A percentile compares a stretch with the other conserved stretches of the same genome.
These are phyloP conservation scores for Chlorella variabilis DNA, from an alignment of 163 green algal genomes.

Conservation along the genomic window DNA sequence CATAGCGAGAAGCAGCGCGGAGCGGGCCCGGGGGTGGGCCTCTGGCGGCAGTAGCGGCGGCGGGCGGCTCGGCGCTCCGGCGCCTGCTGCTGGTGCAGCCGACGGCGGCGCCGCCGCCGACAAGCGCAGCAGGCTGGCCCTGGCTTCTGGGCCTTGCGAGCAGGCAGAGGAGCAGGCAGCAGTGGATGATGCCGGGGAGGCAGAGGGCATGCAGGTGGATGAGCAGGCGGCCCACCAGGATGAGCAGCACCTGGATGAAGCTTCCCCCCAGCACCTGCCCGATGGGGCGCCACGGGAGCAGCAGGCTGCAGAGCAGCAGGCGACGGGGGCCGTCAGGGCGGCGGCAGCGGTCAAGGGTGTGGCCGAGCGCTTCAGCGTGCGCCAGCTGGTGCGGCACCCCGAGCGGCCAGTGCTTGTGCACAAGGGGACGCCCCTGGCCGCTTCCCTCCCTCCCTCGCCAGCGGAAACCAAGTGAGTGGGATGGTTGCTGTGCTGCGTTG, in stretches of 20 bases:
- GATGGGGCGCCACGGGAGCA: not conserved
- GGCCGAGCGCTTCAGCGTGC: conserved; percentile 48
- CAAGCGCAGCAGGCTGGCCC: conserved; percentile 24
- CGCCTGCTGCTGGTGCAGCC: not conserved
- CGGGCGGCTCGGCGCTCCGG: not conserved
- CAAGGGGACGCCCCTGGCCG: conserved; percentile 48
- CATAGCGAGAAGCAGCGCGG: conserved; percentile 5
- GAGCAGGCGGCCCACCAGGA: not conserved
- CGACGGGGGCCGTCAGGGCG: not conserved
- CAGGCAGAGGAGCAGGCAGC: not conserved
- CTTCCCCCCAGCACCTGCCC: not conserved
- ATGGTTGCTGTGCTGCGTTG: conserved; percentile 53
- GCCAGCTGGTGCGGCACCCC: conserved; percentile 46
- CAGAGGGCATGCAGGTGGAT: conserved; percentile 14
- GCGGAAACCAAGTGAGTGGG: conserved; percentile 20
- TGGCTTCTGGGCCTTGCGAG: conserved; percentile 9
- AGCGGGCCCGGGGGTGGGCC: not conserved
- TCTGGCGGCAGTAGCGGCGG: conserved; percentile 13
- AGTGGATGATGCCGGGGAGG: not conserved
- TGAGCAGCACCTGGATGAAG: not conserved
- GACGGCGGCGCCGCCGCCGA: not conserved
- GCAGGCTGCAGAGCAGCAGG: not conserved
- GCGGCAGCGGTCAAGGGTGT: not conserved
- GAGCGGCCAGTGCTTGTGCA: conserved; percentile 49
- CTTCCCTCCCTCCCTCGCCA: conserved; percentile 1